Evolutionary conservation across 2,329 filamentous ascomycete genomes (phyloP), one percentile per base, ranked within the genome.

Genomic region (Penicillium sp.): DNA sequence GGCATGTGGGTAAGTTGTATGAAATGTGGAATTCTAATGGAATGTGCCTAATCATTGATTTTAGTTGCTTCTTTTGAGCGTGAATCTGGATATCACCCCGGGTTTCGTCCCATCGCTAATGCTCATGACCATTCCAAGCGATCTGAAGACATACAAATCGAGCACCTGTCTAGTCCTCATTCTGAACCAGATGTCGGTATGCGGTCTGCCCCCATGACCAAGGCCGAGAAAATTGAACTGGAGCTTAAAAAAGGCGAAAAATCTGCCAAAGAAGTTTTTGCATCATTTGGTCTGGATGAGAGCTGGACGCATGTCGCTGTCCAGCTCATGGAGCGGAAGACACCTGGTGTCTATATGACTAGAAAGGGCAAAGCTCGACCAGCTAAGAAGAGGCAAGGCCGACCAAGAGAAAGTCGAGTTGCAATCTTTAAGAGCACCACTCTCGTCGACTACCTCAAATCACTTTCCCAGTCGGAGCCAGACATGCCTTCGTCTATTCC

Each of bases 341-440:
- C 56, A 3, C 65, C 72, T 12, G 75, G 76, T 9, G 65, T 77
- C 11, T 77, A 76, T 57, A 56, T 77, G 23, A 76, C 76, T 11
- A 65, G 71, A 3, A 63, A 63, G 40, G 74, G 74, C 18, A 71
- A 68, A 55, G 67, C 73, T 35, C 66, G 72, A 52, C 70, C 73
- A 20, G 62, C 65, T n/a, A 73, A 70, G 2, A 72, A 70, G 52
- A 63, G 60, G 40, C 68, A 68, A 62, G 74, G 74, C 18, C 73
- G 74, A 8, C 72, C 74, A 38, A 64, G 64, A 33, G 67, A 64
- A 52, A 74, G 72, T 45, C 67, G 70, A n/a, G 64, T 77, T 50
- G 73, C 70, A 3, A 64, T 76, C 4, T 73, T 76, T 57, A 76
- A 70, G 61, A 71, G 68, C 0, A 52, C 67, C 9, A 47, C 21